Evolutionary conservation across 192 early-diverging fungal genomes (phyloP), one percentile per base, ranked within the genome.

Genomic region (Diversispora eburnea): DNA sequence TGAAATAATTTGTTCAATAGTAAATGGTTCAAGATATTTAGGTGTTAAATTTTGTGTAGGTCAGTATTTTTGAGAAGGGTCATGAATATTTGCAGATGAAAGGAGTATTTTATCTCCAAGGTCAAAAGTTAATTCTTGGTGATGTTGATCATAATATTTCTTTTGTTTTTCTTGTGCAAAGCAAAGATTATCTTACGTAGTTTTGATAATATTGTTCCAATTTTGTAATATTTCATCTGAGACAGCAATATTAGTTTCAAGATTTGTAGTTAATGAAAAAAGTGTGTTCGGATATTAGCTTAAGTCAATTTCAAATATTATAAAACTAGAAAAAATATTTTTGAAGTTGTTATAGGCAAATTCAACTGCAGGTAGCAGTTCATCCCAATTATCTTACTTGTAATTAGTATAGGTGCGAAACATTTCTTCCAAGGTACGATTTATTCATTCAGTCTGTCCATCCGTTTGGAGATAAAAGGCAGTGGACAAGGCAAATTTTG

Each of bases 281-380:
- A 10, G 47, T 5, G 47, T 49, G 6, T 5, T 13, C 39, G n/a
- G 33, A 9, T 59, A 17, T 5, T 6, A 33, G 64, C 5, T 13
- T 7, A 8, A 49, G 10, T 49, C 47, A 49, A 49, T 5, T 49
- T 49, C 6, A 10, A 49, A 49, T 49, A 10, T 5, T 8, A 10
- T 49, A 49, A 49, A 49, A 5, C 47, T 10, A 8, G 47, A 8
- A 8, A 10, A 49, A 8, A 10, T 8, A 17, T 79, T 4, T 10
- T 54, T 15, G 19, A 81, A 47, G 56, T 85, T 83, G 66, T 88
- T 91, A 77, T 85, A 87, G 0, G 82, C 81, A 62, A 86, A 84
- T 61, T 86, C 85, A 0, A 75, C 80, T 3, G 76, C 22, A 0
- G 79, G 76, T 2, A 89, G 70, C 6, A 81, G 52, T 0, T 54